Percentiles rank a stretch among this genome's conserved stretches.
Conservation (phyloP, 2,329 filamentous ascomycete genomes). For the Penicillium sp. region DNA sequence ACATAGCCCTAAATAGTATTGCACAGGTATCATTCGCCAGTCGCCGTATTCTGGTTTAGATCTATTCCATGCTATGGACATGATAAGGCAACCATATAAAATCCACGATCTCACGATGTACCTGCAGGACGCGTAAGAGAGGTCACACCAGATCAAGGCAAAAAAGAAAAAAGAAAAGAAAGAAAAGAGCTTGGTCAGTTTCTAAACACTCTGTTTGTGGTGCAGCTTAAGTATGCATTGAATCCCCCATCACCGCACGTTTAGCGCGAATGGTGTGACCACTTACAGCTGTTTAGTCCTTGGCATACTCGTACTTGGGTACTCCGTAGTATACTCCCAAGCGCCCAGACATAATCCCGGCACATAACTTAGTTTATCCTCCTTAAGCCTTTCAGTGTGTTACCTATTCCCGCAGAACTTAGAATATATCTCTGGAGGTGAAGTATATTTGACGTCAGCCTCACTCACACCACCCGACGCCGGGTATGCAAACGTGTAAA, state of each 20-base stretch:
- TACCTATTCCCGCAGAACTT: no score
- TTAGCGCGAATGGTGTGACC: constrained; percentile 5
- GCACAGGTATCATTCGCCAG: background rate
- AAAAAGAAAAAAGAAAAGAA: background rate
- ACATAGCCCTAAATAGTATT: background rate
- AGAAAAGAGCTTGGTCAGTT: no score
- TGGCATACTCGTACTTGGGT: background rate
- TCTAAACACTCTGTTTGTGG: background rate
- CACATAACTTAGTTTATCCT: background rate
- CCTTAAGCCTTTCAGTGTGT: no score
- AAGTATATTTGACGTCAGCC: no score
- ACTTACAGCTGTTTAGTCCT: background rate
- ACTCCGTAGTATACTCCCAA: background rate
- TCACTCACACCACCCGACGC: no score
- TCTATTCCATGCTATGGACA: background rate
- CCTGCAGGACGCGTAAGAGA: constrained; percentile 20
- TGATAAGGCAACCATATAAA: constrained; percentile 11
- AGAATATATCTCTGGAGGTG: no score
- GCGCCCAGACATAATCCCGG: background rate
- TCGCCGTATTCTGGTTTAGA: background rate
- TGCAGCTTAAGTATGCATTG: background rate
- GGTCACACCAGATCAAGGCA: background rate
- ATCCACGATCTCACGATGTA: background rate
- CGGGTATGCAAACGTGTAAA: no score
- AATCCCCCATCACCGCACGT: background rate